These are phyloP conservation scores for Misopates orontium DNA, from an alignment of 257 asterid species.

Conservation along the genomic window DNA sequence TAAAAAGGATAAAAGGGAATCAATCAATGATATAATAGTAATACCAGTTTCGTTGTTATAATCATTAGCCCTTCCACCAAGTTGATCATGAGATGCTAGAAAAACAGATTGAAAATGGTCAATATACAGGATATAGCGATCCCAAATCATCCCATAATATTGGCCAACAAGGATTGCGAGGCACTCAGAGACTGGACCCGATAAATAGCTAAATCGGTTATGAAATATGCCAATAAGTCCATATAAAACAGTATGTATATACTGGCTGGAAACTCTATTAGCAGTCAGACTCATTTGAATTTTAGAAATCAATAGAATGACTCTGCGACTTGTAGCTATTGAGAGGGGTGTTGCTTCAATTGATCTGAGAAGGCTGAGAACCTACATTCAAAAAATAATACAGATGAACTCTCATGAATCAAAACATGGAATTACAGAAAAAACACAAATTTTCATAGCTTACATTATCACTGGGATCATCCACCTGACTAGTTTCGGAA, in stretches of 20 bases:
- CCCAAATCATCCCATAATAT: constrained; percentile 62
- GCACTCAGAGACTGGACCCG: constrained; percentile 82
- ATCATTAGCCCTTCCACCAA: constrained; percentile 33
- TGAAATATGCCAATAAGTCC: constrained; percentile 84
- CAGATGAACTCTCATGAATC: constrained; percentile 4
- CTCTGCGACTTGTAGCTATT: constrained; percentile 63
- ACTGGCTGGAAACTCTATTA: constrained; percentile 53
- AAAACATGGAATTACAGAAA: constrained; percentile 17
- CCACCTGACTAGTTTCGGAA: constrained; percentile 38
- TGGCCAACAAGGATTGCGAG: constrained; percentile 58
- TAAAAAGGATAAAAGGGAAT: constrained; percentile 3
- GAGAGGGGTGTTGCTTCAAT: constrained; percentile 75
- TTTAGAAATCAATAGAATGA: constrained; percentile 57
- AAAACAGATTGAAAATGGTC: constrained; percentile 55
- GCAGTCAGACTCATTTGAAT: constrained; percentile 67
- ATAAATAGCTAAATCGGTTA: constrained; percentile 62
- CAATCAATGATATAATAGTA: constrained; percentile 9
- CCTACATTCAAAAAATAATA: constrained; percentile 50
- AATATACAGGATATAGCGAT: constrained; percentile 54
- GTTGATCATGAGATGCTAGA: constrained; percentile 47
- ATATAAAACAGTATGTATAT: constrained; percentile 52
- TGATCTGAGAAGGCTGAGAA: constrained; percentile 61
- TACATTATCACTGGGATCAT: constrained; percentile 46
- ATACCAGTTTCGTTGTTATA: constrained; percentile 52
- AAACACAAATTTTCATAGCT: constrained; percentile 17